A percentile compares a stretch with the other conserved stretches of the same genome.
These are phyloP conservation scores for Apiospora kogelbergensis DNA, from an alignment of 2,329 filamentous ascomycete species.

Conservation along the genomic window DNA sequence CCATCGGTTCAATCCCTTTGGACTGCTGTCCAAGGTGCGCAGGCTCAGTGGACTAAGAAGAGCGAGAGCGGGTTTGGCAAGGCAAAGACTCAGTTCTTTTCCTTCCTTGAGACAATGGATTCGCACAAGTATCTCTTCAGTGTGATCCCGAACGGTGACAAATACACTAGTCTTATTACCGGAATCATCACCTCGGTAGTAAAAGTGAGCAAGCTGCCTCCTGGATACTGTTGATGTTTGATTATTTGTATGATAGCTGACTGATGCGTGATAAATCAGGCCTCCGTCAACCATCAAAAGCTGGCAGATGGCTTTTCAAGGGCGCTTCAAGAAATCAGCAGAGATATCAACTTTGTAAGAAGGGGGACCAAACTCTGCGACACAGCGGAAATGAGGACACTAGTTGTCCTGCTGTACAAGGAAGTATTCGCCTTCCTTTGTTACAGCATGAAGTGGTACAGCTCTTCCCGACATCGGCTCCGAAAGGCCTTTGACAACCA, in stretches of 20 bases:
- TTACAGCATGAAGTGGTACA: conserved; percentile 16
- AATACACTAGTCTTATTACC: conserved; percentile 13
- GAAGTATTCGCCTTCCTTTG: conserved; percentile 17
- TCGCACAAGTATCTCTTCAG: conserved; percentile 14
- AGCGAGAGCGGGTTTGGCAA: conserved; percentile 13
- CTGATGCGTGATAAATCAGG: neutral
- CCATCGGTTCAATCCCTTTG: neutral
- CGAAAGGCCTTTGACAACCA: conserved; percentile 9
- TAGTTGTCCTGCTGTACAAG: conserved; percentile 12
- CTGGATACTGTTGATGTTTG: no score
- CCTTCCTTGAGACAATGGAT: conserved; percentile 12
- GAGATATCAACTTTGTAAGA: conserved; percentile 11
- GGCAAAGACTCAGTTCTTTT: conserved; percentile 9
- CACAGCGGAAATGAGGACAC: conserved; percentile 10
- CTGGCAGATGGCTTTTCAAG: conserved; percentile 12
- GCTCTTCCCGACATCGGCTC: conserved; percentile 5
- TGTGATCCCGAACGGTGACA: conserved; percentile 14
- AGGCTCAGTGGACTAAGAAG: conserved; percentile 7
- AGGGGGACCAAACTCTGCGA: conserved; percentile 12
- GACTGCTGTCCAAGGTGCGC: neutral
- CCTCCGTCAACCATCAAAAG: conserved; percentile 11
- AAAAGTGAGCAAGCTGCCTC: neutral
- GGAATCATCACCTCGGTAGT: conserved; percentile 15
- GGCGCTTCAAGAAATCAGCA: conserved; percentile 14
- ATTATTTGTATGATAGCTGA: no score